Conservation (phyloP, 768 basidiomycete species). For the Boletus sp. region DNA sequence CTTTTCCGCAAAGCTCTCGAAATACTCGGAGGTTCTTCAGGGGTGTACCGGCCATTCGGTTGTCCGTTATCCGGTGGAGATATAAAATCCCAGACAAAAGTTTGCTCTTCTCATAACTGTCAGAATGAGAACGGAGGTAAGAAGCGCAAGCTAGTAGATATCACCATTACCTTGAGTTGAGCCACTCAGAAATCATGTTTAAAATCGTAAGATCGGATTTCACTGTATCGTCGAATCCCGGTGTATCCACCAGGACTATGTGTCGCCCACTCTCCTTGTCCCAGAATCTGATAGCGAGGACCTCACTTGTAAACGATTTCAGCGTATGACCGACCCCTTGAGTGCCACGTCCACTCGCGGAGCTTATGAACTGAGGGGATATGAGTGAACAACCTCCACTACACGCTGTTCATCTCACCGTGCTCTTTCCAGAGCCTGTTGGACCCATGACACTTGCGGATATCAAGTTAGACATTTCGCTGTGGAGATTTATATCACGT, state of each 20-base stretch:
- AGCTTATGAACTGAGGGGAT: conserved; percentile 8
- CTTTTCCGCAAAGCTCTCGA: conserved; percentile 25
- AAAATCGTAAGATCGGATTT: conserved; percentile 14
- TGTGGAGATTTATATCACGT: neutral
- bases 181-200: conserved; percentile 14
- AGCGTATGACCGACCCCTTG: conserved; percentile 9
- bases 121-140: neutral
- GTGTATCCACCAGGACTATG: conserved; percentile 26
- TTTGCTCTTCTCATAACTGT: conserved; percentile 7
- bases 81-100: conserved; percentile 37
- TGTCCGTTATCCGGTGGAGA: conserved; percentile 41
- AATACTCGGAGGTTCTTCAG: conserved; percentile 36
- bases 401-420: neutral
- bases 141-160: neutral
- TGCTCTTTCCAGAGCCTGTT: conserved; percentile 15
- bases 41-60: conserved; percentile 35
- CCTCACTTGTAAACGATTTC: conserved; percentile 12
- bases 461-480: neutral
- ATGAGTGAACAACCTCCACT: neutral
- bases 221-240: conserved; percentile 22
- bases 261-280: neutral
- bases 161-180: conserved; percentile 9
- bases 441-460: conserved; percentile 18
- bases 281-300: conserved; percentile 4
- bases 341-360: neutral